phyloP scores from a whole-genome alignment of 1,284 basidiomycete genomes.

The Tilletia caries region DNA sequence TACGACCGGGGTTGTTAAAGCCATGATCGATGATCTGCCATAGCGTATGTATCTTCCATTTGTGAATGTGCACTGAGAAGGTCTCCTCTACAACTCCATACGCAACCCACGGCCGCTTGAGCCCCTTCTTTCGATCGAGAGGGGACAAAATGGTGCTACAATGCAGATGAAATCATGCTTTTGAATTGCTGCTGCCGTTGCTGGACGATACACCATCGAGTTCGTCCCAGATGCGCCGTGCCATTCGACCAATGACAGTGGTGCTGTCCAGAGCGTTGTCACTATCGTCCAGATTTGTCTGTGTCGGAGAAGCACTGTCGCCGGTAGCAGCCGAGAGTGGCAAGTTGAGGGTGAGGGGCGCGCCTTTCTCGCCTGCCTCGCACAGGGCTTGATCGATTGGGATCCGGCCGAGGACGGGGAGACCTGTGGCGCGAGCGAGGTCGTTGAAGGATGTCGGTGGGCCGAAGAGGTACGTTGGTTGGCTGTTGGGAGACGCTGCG shows the following conservation, averaged over 20 bases:
- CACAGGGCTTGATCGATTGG: constrained; percentile 78
- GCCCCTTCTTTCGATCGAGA: too few species aligned
- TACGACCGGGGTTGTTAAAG: too few species aligned
- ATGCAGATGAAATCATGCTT: neutral
- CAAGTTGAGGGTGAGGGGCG: constrained; percentile 56
- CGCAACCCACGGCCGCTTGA: too few species aligned
- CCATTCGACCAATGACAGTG: neutral
- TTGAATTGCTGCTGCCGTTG: too few species aligned
- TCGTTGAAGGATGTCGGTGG: constrained; percentile 65
- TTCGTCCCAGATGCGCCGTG: neutral
- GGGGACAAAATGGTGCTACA: too few species aligned
- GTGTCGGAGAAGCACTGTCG: too few species aligned
- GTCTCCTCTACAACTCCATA: too few species aligned
- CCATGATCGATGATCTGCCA: too few species aligned
- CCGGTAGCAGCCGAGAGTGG: neutral
- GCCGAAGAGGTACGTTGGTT: constrained; percentile 68
- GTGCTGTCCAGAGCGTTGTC: neutral
- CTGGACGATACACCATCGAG: neutral
- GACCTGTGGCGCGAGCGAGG: constrained; percentile 64
- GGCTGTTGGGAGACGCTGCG: constrained; percentile 70
- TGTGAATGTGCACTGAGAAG: too few species aligned
- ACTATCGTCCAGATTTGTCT: too few species aligned
- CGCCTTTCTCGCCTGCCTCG: constrained; percentile 69
- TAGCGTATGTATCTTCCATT: too few species aligned
- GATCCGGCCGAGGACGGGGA: constrained; percentile 75